Conservation (phyloP, 805 yeast genomes). For the Jamesozyma piceae region DNA sequence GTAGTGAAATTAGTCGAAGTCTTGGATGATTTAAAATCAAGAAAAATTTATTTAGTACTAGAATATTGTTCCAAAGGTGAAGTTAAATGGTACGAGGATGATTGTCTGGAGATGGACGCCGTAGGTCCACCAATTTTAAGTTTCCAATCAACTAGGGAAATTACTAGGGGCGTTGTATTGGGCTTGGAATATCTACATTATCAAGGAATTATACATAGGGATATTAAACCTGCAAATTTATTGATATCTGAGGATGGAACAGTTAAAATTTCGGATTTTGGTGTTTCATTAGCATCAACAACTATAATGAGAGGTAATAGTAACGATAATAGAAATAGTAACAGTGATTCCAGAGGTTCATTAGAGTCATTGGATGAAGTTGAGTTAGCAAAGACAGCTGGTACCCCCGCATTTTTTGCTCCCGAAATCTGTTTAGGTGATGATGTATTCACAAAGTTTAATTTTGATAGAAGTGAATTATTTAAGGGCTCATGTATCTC, state of each 20-base stretch:
- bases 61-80: conserved; percentile 92
- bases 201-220: conserved; percentile 90
- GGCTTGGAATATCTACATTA: conserved; percentile 88
- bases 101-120: conserved; percentile 35
- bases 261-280: conserved; percentile 92
- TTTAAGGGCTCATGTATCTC: conserved; percentile 48
- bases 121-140: conserved; percentile 59
- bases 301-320: conserved; percentile 10
- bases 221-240: conserved; percentile 90
- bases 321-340: not conserved
- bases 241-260: conserved; percentile 58
- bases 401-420: conserved; percentile 95
- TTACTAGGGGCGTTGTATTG: conserved; percentile 73
- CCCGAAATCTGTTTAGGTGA: conserved; percentile 77
- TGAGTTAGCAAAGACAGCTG: conserved; percentile 92
- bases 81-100: conserved; percentile 56
- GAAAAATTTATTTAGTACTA: conserved; percentile 81
- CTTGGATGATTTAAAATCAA: conserved; percentile 72
- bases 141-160: conserved; percentile 55
- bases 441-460: conserved; percentile 21
- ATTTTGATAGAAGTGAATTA: conserved; percentile 17
- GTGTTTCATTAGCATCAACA: conserved; percentile 58
- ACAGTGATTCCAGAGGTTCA: conserved; percentile 1
- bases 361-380: conserved; percentile 41
- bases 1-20: conserved; percentile 82